Base-by-base conservation (phyloP, 441 rosid species). In the Populus tomentosa region DNA sequence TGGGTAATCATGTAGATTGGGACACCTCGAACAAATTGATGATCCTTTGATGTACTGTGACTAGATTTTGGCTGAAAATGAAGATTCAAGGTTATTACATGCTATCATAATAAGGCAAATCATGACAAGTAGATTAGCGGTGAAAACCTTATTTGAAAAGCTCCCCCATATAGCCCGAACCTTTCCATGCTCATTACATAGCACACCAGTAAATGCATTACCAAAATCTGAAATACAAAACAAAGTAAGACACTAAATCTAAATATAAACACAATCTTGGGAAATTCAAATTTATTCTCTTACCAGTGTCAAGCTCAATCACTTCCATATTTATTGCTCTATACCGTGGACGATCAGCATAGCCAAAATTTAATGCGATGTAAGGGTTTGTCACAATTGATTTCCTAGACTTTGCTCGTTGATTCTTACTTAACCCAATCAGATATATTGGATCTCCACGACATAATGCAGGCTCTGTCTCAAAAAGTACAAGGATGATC, bases 101-200 rank as follows among this genome's bases (percentile, higher is more conserved):
- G 13, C 72, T 33, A 82, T 72, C 10, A 74, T 36, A 56, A 63
- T 30, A 28, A 46, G 69, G 23, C 64, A 79, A 21, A 71, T 71
- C 32, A 78, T 59, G 79, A 78, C 62, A 77, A 50, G 20, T n/a
- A 74, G 21, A 79, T 69, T 40, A 72, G 62, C 3, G 59, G 80
- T 82, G 70, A 76, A 80, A 82, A 94, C 99, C 98, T 90, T 94
- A 78, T 94, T 87, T 13, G 98, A 90, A 88, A 96, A 96, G 89
- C 98, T 89, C 81, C 90, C 99, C 99, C 99, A 96, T 62, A 96
- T 82, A 79, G 99, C 99, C 82, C 89, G 93, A 76, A 96, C 95
- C 85, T 90, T 87, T 84, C 98, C 99, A 16, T 50, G 92, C 89
- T 91, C 95, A 88, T 92, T 92, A 74, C 95, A 85, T 77, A 96